Percentiles rank a stretch among this genome's conserved stretches.
These are phyloP conservation scores for Penicillium coprophilum DNA, from an alignment of 495 filamentous ascomycete genomes.

Conservation along the genomic window DNA sequence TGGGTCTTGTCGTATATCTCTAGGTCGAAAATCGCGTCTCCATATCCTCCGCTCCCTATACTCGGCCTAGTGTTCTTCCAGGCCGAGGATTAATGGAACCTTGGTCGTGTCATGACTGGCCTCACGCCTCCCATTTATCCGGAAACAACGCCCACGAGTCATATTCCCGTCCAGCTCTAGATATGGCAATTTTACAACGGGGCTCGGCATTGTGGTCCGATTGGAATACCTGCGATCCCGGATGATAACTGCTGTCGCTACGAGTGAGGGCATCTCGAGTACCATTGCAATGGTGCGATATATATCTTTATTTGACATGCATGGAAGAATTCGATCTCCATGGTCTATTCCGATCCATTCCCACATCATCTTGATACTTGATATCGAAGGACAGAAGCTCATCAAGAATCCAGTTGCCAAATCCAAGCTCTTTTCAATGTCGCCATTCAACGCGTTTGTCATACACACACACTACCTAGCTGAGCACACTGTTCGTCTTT, in stretches of 20 bases:
- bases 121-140: not conserved
- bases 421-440: not conserved
- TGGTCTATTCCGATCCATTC: not conserved
- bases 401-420: not conserved
- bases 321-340: not conserved
- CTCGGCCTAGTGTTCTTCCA: not conserved
- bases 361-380: not conserved
- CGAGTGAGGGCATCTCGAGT: not conserved
- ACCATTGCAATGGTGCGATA: not conserved
- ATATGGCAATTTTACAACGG: constrained; percentile 4
- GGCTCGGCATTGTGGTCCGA: constrained; percentile 8
- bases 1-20: not conserved
- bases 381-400: not conserved
- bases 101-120: constrained; percentile 8
- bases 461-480: not conserved
- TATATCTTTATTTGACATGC: not conserved
- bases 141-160: constrained; percentile 27
- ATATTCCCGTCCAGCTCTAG: constrained; percentile 1
- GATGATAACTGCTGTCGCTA: not conserved
- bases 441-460: not conserved
- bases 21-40: not conserved
- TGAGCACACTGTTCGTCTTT: not conserved
- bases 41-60: not conserved
- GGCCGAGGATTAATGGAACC: not conserved
- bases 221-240: not conserved